Conservation (phyloP, 1,284 basidiomycete species). For the Trichosporon asahii region DNA sequence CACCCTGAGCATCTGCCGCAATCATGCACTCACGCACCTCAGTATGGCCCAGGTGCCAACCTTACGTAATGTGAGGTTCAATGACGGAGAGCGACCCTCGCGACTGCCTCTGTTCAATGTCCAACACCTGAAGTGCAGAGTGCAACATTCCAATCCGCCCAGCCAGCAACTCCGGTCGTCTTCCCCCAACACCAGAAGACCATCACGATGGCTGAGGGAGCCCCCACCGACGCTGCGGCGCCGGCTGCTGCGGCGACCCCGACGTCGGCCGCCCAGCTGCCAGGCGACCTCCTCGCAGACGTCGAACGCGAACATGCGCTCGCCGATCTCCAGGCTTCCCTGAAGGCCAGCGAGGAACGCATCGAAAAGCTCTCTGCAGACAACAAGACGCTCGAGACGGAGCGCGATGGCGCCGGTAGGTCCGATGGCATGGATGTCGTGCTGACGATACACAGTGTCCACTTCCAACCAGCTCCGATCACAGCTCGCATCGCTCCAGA, state of each 20-base stretch:
- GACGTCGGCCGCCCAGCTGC: conserved; percentile 13
- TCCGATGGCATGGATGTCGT: background rate
- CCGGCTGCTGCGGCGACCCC: conserved; percentile 13
- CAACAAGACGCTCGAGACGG: conserved; percentile 30
- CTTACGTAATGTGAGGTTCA: conserved; percentile 5
- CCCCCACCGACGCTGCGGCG: conserved; percentile 4
- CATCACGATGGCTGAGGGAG: conserved; percentile 10
- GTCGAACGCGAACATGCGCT: conserved; percentile 50
- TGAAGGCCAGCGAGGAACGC: conserved; percentile 37
- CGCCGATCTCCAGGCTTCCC: conserved; percentile 37
- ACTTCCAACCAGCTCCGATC: conserved; percentile 40
- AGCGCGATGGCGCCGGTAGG: conserved; percentile 40
- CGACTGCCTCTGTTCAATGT: background rate
- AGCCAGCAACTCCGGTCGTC: background rate
- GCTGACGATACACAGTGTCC: conserved; percentile 29
- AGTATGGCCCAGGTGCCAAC: background rate
- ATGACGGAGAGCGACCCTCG: background rate
- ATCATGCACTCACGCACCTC: background rate
- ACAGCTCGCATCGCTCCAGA: conserved; percentile 42
- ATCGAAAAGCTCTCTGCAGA: conserved; percentile 35
- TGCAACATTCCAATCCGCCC: conserved; percentile 3
- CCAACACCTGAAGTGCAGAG: conserved; percentile 1
- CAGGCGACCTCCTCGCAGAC: conserved; percentile 38
- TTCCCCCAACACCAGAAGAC: background rate
- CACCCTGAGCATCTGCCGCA: background rate